Evolutionary conservation across 148 eudicot genomes (phyloP), one percentile per base, ranked within the genome.

Genomic region (Fagopyrum homotropicum): DNA sequence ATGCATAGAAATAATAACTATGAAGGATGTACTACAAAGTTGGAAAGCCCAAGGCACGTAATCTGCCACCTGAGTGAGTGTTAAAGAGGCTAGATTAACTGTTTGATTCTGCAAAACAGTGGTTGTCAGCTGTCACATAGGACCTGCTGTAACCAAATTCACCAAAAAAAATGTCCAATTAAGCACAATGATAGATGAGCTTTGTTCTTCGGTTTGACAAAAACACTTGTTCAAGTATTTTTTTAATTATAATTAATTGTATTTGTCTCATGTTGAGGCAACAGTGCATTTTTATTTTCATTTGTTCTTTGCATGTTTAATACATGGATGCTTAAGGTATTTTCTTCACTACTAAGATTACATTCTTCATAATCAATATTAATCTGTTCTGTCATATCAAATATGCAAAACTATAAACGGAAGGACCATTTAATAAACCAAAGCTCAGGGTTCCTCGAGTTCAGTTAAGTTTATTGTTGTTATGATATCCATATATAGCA

Each of bases 291-390:
- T 26, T 2, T 61, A 11, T 35, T 26, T 59, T 59, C 40, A 22
- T 64, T 17, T 40, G 8, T 64, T 64, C 70, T 64, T 35, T 64
- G 46, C 46, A 64, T 40, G 45, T 35, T 64, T 64, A 8, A 64
- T 64, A 64, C 17, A 64, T 40, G 46, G 46, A 64, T 64, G 47
- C 70, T 64, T 47, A 61, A 64, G 29, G 6, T 57, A 9, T 57
- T 57, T 57, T 19, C 63, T 57, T 57, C 63, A 57, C 26, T 16
- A n/a, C 19, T 19, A 57, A 57, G 63, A 57, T 57, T 57, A 57
- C 63, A 57, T n/a, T 35, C 3, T 57, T 57, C 2, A 8, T 64
- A 64, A 63, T 30, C 44, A 63, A 63, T 30, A 30, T 63, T 30
- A 63, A 63, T 63, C 69, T 30, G 45, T 30, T 29, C 8, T 14